Conservation (phyloP, 768 basidiomycete genomes). For the Termitomyces sp. region DNA sequence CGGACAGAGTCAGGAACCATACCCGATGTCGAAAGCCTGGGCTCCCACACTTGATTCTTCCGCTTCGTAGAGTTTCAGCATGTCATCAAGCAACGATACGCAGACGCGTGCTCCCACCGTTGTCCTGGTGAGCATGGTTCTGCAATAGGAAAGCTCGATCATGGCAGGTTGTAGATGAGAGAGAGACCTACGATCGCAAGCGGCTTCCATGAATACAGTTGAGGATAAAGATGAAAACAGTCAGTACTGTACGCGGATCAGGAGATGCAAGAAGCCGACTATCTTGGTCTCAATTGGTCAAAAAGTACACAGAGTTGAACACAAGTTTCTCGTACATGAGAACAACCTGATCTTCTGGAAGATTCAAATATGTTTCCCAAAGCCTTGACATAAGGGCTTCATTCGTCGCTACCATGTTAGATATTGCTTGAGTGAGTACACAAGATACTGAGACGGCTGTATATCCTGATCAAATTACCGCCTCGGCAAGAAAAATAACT, state of each 20-base stretch:
- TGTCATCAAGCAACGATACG: conserved; percentile 60
- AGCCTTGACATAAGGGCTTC: conserved; percentile 46
- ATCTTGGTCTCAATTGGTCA: conserved; percentile 16
- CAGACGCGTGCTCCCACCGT: conserved; percentile 60
- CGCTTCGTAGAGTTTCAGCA: conserved; percentile 65
- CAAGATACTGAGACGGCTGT: conserved; percentile 60
- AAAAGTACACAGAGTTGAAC: conserved; percentile 3
- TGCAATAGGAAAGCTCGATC: conserved; percentile 19
- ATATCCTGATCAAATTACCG: not conserved
- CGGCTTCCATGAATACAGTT: conserved; percentile 63
- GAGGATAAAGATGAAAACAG: conserved; percentile 62
- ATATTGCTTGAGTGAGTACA: conserved; percentile 69
- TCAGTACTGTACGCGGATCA: conserved; percentile 54
- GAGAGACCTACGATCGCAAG: conserved; percentile 45
- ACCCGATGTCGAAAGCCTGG: conserved; percentile 77
- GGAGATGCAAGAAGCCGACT: conserved; percentile 61
- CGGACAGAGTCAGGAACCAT: conserved; percentile 14
- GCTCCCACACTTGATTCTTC: conserved; percentile 59
- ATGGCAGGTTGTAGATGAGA: conserved; percentile 1
- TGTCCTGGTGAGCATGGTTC: conserved; percentile 47
- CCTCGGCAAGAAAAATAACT: not conserved
- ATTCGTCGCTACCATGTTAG: conserved; percentile 80
- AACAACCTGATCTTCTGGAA: conserved; percentile 69
- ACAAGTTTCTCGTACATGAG: conserved; percentile 51
- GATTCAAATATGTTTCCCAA: conserved; percentile 60